These are phyloP conservation scores for Hyaloscypha finlandica DNA, from an alignment of 495 filamentous ascomycete species.

Conservation along the genomic window DNA sequence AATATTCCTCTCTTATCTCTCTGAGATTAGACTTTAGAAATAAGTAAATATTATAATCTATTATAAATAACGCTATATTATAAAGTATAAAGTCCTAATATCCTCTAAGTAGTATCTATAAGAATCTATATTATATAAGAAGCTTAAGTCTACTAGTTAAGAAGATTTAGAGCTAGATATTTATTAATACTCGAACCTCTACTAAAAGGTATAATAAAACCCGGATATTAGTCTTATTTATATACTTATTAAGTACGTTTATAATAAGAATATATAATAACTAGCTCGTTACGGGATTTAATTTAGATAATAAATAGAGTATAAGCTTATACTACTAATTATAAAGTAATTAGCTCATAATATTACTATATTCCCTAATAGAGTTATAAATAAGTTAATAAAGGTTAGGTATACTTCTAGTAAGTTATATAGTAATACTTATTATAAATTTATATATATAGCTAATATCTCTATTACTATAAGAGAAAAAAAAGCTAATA, in stretches of 20 bases:
- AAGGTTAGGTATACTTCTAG: background rate
- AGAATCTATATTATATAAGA: too few relatives aligned
- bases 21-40: too few relatives aligned
- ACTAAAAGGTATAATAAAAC: constrained; percentile 24
- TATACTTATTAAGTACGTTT: constrained; percentile 30
- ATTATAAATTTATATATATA: constrained; percentile 25
- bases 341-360: constrained; percentile 12
- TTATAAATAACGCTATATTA: too few relatives aligned
- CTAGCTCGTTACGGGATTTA: constrained; percentile 36
- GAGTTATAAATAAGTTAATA: constrained; percentile 9
- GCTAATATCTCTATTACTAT: constrained; percentile 27
- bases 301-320: constrained; percentile 20
- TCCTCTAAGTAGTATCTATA: too few relatives aligned
- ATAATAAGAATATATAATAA: constrained; percentile 12
- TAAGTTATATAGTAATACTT: constrained; percentile 7
- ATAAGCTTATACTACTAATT: constrained; percentile 27
- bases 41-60: too few relatives aligned
- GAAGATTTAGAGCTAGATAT: constrained; percentile 20
- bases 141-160: constrained; percentile 39
- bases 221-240: constrained; percentile 14
- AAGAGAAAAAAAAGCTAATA: too few relatives aligned
- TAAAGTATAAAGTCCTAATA: too few relatives aligned
- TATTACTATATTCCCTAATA: constrained; percentile 15
- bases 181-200: constrained; percentile 19
- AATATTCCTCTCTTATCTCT: too few relatives aligned